Evolutionary conservation across 352 stramenopile genomes (phyloP), one percentile per base, ranked within the genome.

Genomic region (Phytopythium cucurbitacearum): DNA sequence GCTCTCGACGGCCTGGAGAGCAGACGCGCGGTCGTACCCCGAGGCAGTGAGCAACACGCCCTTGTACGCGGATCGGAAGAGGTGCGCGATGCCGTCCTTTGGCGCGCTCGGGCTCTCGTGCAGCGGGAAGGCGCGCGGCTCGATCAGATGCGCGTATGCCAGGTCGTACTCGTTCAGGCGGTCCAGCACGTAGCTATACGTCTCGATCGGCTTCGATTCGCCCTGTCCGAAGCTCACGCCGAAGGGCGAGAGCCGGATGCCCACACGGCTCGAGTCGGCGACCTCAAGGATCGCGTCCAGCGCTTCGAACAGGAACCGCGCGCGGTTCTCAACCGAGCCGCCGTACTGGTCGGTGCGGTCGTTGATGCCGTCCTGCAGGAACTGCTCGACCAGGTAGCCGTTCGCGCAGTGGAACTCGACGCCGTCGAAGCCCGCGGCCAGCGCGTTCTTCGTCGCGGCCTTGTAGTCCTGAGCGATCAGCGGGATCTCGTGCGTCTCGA

Each of bases 361-460:
- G 69, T 97, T 97, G 51, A 72, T 66, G 8, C 52, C 68, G 52
- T 75, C 67, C 56, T 89, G 73, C 8, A 97, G 59, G 65, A 96
- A 96, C 58, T 95, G 71, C 54, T 97, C 86, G 41, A 97, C 60
- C 34, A 98, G 62, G 54, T 97, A 98, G 9, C 89, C 91, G 54
- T 98, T 95, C 5, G 86, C 90, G 34, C 38, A 67, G 67, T 97
- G 91, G 41, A 98, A 65, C 54, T 97, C 87, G 10, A 71, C 56
- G 10, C 64, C 64, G 37, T 71, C 59, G 15, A 71, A 71, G 2
- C 64, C 64, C 3, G 48, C 97, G 63, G 43, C 87, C 77, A 65
- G 90, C 65, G 67, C 96, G 28, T 79, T 77, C 40, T 67, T 48
- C 1, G 87, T 80, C 7, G 65, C 81, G 44, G 78, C 61, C 35